Base-by-base conservation (phyloP, 768 basidiomycete genomes). In the Leccinum subgranulosum region DNA sequence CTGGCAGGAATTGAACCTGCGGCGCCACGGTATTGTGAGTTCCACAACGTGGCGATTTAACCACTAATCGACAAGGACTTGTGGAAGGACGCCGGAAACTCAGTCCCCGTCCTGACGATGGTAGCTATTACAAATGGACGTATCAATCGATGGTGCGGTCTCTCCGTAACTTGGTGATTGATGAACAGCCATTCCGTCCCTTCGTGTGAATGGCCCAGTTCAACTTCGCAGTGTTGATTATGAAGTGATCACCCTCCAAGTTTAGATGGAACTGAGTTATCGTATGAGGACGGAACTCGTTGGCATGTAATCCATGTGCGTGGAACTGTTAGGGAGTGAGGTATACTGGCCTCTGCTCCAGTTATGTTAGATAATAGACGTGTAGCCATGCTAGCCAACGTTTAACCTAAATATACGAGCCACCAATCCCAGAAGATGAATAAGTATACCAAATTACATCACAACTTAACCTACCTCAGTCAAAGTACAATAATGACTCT, bases 31-130 rank as follows among this genome's bases (percentile, higher is more conserved):
- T 65, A 19, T 17, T 62, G 71, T 63, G 69, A 61, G 53, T 34
- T 67, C 73, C 73, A 74, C 73, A 75, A 74, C 73, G 71, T 74
- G 74, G 65, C 64, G 73, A 74, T 74, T 75, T 74, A 71, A 75
- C 73, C 73, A 74, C 73, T 75, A 74, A 74, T 74, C 74, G 74
- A 74, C 73, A 74, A 62, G 73, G 74, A 75, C 74, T 62, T 64
- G 28, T 66, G 67, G 64, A 66, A 62, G 60, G 21, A 27, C 62
- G 66, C 61, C 59, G 48, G 41, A 29, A 19, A 49, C 29, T 6
- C 9, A 49, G 28, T n/a, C 17, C 49, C n/a, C 29, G 49, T 49
- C 15, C 25, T 28, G 27, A 28, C 10, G 41, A 19, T 5, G 41
- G 11, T 43, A 19, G n/a, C 4, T 43, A 43, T 19, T 43, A 11